Conservation (phyloP, 2,329 filamentous ascomycete genomes). For the Apiospora sp. region DNA sequence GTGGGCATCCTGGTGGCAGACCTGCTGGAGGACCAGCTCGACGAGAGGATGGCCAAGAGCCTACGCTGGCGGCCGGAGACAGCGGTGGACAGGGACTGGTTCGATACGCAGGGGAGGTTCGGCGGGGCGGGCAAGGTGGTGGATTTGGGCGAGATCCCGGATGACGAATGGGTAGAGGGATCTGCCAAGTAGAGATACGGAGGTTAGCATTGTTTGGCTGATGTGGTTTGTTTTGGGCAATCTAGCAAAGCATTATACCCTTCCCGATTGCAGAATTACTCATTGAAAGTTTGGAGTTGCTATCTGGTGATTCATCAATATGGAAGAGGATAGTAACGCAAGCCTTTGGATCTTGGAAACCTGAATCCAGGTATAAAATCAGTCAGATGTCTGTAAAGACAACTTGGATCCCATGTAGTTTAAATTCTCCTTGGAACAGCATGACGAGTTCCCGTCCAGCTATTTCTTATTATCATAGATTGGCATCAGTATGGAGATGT, state of each 20-base stretch:
- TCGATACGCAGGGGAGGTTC: conserved; percentile 55
- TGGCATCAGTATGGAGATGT: too few species aligned
- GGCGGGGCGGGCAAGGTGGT: conserved; percentile 56
- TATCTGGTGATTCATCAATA: not conserved
- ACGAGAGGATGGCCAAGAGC: conserved; percentile 49
- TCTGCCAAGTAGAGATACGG: not conserved
- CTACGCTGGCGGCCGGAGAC: conserved; percentile 62
- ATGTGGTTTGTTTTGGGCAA: not conserved
- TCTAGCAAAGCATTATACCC: too few species aligned
- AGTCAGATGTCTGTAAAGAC: too few species aligned
- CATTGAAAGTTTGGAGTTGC: not conserved
- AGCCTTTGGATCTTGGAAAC: too few species aligned
- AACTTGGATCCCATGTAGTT: too few species aligned
- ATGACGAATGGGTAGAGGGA: not conserved
- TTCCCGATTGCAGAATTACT: not conserved
- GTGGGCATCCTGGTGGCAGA: conserved; percentile 59
- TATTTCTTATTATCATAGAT: too few species aligned
- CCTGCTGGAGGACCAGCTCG: conserved; percentile 53
- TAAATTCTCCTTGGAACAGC: too few species aligned
- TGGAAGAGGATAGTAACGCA: too few species aligned
- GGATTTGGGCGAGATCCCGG: conserved; percentile 46
- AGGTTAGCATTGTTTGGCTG: not conserved
- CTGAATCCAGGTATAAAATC: too few species aligned
- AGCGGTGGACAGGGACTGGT: conserved; percentile 48
- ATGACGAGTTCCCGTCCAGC: too few species aligned